phyloP scores from a whole-genome alignment of 208 protist species.

The Leishmania tarentolae region DNA sequence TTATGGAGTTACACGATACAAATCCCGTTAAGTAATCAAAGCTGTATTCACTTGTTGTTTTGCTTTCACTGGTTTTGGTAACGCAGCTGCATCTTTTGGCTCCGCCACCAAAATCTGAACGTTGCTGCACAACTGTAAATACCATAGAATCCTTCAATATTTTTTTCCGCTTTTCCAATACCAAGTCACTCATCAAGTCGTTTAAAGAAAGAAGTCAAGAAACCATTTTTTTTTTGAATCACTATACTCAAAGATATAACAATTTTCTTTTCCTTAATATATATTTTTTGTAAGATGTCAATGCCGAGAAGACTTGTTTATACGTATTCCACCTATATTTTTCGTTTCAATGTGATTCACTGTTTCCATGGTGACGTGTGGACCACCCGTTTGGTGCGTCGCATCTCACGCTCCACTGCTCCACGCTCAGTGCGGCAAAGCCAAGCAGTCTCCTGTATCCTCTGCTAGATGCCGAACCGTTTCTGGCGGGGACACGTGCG shows the following conservation, averaged over 20 bases:
- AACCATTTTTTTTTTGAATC: not conserved
- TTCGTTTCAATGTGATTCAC: not conserved
- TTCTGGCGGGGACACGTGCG: not conserved
- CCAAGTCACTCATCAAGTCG: not conserved
- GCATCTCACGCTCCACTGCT: not conserved
- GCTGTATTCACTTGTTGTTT: not conserved
- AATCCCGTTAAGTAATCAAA: not conserved
- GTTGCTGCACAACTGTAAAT: not conserved
- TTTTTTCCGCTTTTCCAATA: not conserved
- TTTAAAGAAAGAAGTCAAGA: not conserved
- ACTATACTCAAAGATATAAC: not conserved
- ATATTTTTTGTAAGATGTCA: not conserved
- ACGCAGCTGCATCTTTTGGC: not conserved
- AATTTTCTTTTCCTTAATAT: not conserved
- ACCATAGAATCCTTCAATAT: not conserved
- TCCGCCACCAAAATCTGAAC: not conserved
- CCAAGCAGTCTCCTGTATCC: not conserved
- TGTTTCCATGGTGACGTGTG: not conserved
- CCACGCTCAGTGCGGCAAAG: not conserved
- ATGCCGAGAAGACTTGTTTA: not conserved
- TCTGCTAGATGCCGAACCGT: not conserved
- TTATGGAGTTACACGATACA: not conserved
- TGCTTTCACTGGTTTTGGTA: not conserved
- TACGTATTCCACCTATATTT: not conserved
- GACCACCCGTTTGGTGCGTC: not conserved